These are phyloP conservation scores for Trifolium pratense DNA, from an alignment of 306 rosid species.

Conservation along the genomic window DNA sequence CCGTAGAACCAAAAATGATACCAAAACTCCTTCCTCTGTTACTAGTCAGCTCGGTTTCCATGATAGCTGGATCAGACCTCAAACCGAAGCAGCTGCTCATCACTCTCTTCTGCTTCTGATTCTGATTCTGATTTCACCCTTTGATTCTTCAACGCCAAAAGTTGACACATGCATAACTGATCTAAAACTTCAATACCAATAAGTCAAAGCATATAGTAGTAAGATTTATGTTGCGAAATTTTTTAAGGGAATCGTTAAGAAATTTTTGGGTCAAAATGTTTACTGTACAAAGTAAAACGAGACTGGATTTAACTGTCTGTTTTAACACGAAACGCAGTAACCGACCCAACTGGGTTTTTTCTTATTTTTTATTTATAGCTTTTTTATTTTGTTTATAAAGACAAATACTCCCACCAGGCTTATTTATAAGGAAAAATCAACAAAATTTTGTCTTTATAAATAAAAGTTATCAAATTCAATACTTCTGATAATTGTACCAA, in stretches of 20 bases:
- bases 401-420: too few relatives aligned
- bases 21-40: conserved; percentile 48
- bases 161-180: conserved; percentile 61
- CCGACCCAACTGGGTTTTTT: too few relatives aligned
- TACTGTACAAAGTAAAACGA: too few relatives aligned
- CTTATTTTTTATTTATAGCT: too few relatives aligned
- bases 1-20: conserved; percentile 57
- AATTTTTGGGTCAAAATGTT: background rate
- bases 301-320: background rate
- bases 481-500: too few relatives aligned
- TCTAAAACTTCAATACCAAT: conserved; percentile 20
- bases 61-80: conserved; percentile 48
- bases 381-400: too few relatives aligned
- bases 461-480: too few relatives aligned
- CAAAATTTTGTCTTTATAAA: too few relatives aligned
- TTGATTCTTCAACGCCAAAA: conserved; percentile 46
- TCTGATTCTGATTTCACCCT: conserved; percentile 46
- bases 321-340: too few relatives aligned
- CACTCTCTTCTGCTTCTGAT: conserved; percentile 18
- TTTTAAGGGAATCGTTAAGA: background rate
- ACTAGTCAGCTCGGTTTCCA: conserved; percentile 65
- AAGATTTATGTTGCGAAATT: too few relatives aligned
- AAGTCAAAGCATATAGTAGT: conserved; percentile 45
- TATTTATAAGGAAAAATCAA: too few relatives aligned
- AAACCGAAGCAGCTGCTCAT: conserved; percentile 68